Evolutionary conservation across 371 early-diverging fungal genomes (phyloP).

Genomic region (Funneliformis caledonium): DNA sequence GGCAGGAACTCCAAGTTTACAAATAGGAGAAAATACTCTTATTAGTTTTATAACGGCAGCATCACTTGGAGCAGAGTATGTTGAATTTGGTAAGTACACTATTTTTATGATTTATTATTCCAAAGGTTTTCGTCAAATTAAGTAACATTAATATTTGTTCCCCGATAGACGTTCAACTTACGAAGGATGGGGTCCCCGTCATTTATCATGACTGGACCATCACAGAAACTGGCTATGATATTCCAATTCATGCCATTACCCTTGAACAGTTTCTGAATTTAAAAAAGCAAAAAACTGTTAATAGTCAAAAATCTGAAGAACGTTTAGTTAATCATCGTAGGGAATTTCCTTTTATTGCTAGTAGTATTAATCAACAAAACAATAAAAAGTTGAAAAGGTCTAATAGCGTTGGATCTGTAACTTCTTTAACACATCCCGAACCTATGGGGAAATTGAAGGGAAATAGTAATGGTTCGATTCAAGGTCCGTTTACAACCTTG

Average conservation of each 20-base stretch:
- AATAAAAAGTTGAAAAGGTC: constrained; percentile 45
- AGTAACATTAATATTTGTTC: background rate
- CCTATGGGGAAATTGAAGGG: constrained; percentile 61
- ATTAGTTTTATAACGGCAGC: constrained; percentile 89
- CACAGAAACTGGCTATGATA: constrained; percentile 84
- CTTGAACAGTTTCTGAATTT: constrained; percentile 74
- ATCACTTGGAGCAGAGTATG: constrained; percentile 85
- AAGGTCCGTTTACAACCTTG: constrained; percentile 83
- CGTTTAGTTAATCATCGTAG: background rate
- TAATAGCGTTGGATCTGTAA: constrained; percentile 44
- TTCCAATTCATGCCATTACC: constrained; percentile 77
- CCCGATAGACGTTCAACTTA: constrained; percentile 88
- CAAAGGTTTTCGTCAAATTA: background rate
- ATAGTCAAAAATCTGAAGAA: constrained; percentile 32
- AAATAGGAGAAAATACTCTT: constrained; percentile 95
- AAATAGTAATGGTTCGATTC: constrained; percentile 75
- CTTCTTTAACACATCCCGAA: no score
- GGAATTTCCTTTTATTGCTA: background rate
- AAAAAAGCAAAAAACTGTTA: constrained; percentile 37
- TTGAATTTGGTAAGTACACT: constrained; percentile 85
- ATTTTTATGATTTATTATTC: background rate
- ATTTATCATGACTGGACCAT: constrained; percentile 96
- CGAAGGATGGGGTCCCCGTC: constrained; percentile 89
- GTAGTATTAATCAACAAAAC: background rate
- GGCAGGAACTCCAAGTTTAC: constrained; percentile 52